Evolutionary conservation across 2,329 filamentous ascomycete species (phyloP).

Genomic region (Pestalotiopsis sp.): DNA sequence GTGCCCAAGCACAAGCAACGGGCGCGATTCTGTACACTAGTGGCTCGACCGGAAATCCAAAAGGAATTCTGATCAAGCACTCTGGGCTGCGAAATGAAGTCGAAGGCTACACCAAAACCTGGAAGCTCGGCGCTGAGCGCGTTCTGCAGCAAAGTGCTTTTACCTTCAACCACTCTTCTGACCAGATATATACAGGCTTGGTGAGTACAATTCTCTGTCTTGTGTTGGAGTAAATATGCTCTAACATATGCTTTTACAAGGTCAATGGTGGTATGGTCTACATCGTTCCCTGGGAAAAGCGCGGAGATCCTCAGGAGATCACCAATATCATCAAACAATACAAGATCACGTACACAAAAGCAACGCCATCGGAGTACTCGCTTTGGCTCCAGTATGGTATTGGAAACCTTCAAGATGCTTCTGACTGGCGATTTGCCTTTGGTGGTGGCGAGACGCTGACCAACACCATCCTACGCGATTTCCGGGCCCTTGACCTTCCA

Average conservation of each 20-base stretch:
- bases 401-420: constrained; percentile 14
- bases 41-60: constrained; percentile 28
- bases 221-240: no score
- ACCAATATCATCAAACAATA: constrained; percentile 33
- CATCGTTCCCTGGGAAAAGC: constrained; percentile 27
- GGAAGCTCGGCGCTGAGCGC: constrained; percentile 13
- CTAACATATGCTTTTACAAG: no score
- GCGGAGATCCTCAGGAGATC: constrained; percentile 37
- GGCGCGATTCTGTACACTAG: constrained; percentile 26
- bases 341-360: constrained; percentile 36
- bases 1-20: neutral
- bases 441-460: constrained; percentile 34
- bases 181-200: constrained; percentile 34
- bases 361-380: constrained; percentile 41
- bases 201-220: neutral
- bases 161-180: constrained; percentile 36
- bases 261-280: constrained; percentile 32
- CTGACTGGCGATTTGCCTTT: constrained; percentile 33
- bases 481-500: constrained; percentile 2
- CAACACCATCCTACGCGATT: constrained; percentile 2
- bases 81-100: constrained; percentile 6
- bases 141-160: constrained; percentile 38
- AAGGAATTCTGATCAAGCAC: constrained; percentile 32
- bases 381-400: constrained; percentile 23
- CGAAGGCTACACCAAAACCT: neutral